These are phyloP conservation scores for Geranium brycei DNA, from an alignment of 345 rosid genomes.

Conservation along the genomic window DNA sequence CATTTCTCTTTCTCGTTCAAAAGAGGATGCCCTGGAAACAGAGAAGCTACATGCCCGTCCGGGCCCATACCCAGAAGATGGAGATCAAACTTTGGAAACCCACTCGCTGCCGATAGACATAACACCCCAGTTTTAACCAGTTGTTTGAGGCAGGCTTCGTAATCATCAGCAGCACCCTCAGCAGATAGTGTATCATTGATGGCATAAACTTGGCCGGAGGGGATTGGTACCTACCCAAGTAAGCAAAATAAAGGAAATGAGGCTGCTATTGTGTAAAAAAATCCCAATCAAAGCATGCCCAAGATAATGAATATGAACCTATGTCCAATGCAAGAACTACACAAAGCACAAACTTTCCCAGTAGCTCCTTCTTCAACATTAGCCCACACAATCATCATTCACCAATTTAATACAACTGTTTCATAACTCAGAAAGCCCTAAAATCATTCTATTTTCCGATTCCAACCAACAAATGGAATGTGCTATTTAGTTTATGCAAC, in stretches of 20 bases:
- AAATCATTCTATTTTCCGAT: not conserved
- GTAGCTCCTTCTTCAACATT: not conserved
- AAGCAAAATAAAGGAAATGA: not conserved
- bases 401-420: not conserved
- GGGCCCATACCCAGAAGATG: constrained; percentile 89
- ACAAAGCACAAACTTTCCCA: not conserved
- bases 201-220: constrained; percentile 48
- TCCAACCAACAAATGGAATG: not conserved
- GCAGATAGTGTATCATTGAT: constrained; percentile 65
- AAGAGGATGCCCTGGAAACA: constrained; percentile 68
- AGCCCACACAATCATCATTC: not conserved
- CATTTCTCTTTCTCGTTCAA: constrained; percentile 56
- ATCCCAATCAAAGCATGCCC: too few relatives aligned
- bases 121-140: constrained; percentile 32
- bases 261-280: not conserved
- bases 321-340: too few relatives aligned
- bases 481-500: not conserved
- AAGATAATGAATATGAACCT: too few relatives aligned
- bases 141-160: constrained; percentile 58
- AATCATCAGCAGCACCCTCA: constrained; percentile 81
- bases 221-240: constrained; percentile 46
- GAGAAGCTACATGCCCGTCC: constrained; percentile 82
- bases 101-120: constrained; percentile 30
- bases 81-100: constrained; percentile 71
- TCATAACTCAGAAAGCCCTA: too few relatives aligned